Evolutionary conservation across 768 basidiomycete species (phyloP), one percentile per base, ranked within the genome.

Genomic region (Auriculariales sp.): DNA sequence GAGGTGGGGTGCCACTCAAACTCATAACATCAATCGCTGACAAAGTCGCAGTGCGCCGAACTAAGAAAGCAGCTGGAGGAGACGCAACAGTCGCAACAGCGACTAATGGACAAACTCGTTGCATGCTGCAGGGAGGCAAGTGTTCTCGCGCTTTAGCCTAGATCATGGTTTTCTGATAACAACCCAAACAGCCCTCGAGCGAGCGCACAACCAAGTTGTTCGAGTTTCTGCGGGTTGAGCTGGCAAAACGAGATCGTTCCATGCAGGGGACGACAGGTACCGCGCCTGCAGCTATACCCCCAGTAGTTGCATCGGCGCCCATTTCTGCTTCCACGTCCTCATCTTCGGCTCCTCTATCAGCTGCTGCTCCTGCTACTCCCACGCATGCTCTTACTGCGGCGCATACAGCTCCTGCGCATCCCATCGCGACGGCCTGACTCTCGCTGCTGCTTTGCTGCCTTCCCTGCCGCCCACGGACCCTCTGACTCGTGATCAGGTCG

Each of bases 61-160:
- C 71, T 85, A 52, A 74, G 75, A 57, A 82, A 82, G 61, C 82
- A 88, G 47, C 68, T 90, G 50, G 85, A 89, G 55, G 80, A 83
- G n/a, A 76, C 78, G 19, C 83, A 85, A 61, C 79, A 77, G 52
- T 78, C 78, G 39, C 85, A 89, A 62, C 76, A 83, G 24, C 72
- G 81, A 67, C 72, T 90, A 52, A 81, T 90, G 52, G 86, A 90
- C 66, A 87, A 86, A 57, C 70, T 90, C 47, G 80, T 88, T 56
- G 71, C 80, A 22, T 90, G 85, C 58, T 90, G 85, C 70, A 85
- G 86, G 71, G 87, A 89, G 77, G 87, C 87, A 57, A 62, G 81
- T 52, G 28, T 19, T 12, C 19, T 36, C 32, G 31, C 4, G 19
- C 19, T 45, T 46, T 49, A 24, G 17, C 49, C 15, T 12, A 17